Conservation (phyloP, 2,329 filamentous ascomycete genomes). For the Ascochyta rabiei region DNA sequence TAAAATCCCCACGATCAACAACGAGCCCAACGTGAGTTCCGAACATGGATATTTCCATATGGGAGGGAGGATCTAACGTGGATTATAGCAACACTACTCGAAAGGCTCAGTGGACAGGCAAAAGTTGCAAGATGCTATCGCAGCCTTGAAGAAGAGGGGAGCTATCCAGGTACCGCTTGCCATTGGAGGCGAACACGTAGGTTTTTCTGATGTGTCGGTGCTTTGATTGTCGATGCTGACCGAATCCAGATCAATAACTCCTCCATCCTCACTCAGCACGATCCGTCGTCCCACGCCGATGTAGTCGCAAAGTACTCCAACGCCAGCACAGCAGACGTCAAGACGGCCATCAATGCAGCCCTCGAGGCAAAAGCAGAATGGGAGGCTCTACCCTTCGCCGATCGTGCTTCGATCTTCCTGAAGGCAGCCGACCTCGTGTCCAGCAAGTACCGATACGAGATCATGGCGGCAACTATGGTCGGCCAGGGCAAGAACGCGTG, state of each 20-base stretch:
- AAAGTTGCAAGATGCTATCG: conserved; percentile 75
- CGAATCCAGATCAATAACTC: conserved; percentile 67
- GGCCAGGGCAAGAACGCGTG: conserved; percentile 98
- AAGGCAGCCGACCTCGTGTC: conserved; percentile 92
- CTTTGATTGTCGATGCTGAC: conserved; percentile 22
- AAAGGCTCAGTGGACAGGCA: conserved; percentile 82
- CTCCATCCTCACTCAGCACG: conserved; percentile 71
- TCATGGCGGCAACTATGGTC: conserved; percentile 95
- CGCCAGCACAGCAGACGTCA: conserved; percentile 77
- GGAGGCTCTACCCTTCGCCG: conserved; percentile 85
- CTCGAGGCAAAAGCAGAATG: conserved; percentile 85
- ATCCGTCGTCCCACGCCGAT: conserved; percentile 80
- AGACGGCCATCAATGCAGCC: conserved; percentile 79
- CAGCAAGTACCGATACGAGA: conserved; percentile 92
- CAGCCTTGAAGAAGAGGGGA: conserved; percentile 69
- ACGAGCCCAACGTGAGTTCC: conserved; percentile 87
- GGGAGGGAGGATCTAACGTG: conserved; percentile 9
- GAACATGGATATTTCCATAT: rapidly evolving
- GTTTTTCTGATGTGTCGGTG: conserved; percentile 21
- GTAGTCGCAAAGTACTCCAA: conserved; percentile 84
- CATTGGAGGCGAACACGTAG: conserved; percentile 80
- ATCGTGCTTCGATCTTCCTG: conserved; percentile 90
- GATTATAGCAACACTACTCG: conserved; percentile 78
- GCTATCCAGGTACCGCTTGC: conserved; percentile 82
- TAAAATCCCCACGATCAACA: conserved; percentile 83